Percentiles rank a stretch among this genome's conserved stretches.
phyloP scores from a whole-genome alignment of 2,329 filamentous ascomycete species.

The Aspergillus carbonarius region DNA sequence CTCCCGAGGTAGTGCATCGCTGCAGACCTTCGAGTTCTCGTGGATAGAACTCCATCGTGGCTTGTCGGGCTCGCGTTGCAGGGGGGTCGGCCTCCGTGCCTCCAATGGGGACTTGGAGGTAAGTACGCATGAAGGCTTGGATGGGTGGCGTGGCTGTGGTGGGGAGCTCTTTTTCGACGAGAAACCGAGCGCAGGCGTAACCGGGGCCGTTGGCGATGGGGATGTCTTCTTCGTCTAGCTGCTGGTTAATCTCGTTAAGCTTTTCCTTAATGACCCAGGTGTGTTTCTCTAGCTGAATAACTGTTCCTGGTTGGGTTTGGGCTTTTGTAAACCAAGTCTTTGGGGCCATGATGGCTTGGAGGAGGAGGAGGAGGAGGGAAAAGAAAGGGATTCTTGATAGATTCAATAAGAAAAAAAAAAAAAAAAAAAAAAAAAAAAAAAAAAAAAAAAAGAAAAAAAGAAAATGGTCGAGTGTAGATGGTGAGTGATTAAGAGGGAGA shows the following conservation, averaged over 20 bases:
- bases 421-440: no score
- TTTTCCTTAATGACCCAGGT: background rate
- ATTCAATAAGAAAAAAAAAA: no score
- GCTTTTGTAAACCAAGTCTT: background rate
- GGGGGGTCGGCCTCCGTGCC: conserved; percentile 11
- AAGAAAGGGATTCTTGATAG: no score
- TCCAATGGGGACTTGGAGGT: conserved; percentile 11
- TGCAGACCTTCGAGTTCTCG: conserved; percentile 2
- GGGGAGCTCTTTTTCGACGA: background rate
- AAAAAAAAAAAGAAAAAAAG: no score
- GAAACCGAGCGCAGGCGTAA: background rate
- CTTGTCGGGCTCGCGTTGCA: conserved; percentile 13
- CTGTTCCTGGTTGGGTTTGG: background rate
- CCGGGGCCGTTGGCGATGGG: no score
- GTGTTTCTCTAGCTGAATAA: no score
- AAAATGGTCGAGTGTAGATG: no score
- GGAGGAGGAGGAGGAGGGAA: no score
- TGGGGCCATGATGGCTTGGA: background rate
- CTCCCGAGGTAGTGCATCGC: conserved; percentile 2
- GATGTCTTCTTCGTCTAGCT: background rate
- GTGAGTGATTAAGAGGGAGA: no score
- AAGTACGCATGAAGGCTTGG: conserved; percentile 14
- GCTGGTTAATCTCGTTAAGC: background rate
- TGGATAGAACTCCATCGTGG: conserved; percentile 6
- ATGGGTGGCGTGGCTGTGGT: background rate